Evolutionary conservation across 169 alveolate genomes (phyloP), one percentile per base, ranked within the genome.

Genomic region (Plasmodium inui): DNA sequence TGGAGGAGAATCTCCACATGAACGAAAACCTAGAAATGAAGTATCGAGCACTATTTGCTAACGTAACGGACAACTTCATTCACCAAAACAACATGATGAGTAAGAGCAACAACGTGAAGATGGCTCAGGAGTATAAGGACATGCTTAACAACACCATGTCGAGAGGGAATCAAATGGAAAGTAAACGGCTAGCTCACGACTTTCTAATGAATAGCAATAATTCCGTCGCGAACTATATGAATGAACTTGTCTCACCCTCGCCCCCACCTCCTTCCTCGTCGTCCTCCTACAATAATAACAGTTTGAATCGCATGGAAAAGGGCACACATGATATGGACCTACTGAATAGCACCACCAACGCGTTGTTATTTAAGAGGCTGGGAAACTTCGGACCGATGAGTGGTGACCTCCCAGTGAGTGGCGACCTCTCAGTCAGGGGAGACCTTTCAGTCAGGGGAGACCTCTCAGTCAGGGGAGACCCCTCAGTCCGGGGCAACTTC

Each of bases 261-360:
- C 46, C 81, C 67, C 22, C 74, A 61, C 74, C 74, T 1, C 34
- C 74, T 7, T 17, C 74, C 37, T 0, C 76, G 28, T 67, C 76
- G 1, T 22, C 76, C 37, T 26, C 76, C 37, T 67, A 67, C 76
- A 67, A 67, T 12, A 67, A 19, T 61, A 57, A 34, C 39, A 82
- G 5, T 82, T 82, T 82, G 41, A 55, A n/a, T 17, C 89, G 70
- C 70, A 4, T 82, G 71, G 92, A 84, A 46, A 84, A 84, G 19
- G 76, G 79, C 12, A 7, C 81, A 41, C 30, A 8, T 14, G 78
- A 88, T 22, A 55, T 30, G 19, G 72, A 86, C 19, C 61, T 55
- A 76, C 70, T 9, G 71, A 30, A 28, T 50, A 76, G 28, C 37
- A 9, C 26, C 22, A 10, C 61, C 10, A 86, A 53, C 17, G 26